These are phyloP conservation scores for Fusarium temperatum DNA, from an alignment of 2,329 filamentous ascomycete species.

Conservation along the genomic window DNA sequence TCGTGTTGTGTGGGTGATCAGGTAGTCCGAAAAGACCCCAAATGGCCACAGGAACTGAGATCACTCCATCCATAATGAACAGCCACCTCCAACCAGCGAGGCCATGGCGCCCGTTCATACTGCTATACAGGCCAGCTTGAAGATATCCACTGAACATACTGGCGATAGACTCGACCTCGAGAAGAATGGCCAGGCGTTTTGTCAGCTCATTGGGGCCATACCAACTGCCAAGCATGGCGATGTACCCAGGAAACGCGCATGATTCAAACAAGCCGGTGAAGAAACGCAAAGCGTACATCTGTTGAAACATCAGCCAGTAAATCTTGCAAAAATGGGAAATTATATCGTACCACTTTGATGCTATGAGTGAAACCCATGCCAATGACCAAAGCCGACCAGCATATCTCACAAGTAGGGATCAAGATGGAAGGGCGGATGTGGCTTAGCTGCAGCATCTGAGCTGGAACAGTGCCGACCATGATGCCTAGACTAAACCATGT, in stretches of 20 bases:
- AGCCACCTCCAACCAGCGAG: neutral
- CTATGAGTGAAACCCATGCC: neutral
- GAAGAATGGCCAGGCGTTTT: neutral
- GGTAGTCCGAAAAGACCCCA: neutral
- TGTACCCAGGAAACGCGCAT: neutral
- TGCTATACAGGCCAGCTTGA: neutral
- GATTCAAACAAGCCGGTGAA: neutral
- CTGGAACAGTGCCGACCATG: neutral
- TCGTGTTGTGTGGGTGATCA: neutral
- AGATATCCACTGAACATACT: neutral
- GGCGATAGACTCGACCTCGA: neutral
- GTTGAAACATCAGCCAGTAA: neutral
- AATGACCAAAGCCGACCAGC: neutral
- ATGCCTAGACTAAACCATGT: neutral
- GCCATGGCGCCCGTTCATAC: neutral
- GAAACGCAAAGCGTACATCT: neutral
- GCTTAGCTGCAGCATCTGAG: neutral
- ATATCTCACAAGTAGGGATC: neutral
- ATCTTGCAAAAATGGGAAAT: neutral
- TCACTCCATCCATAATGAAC: neutral
- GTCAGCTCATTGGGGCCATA: neutral
- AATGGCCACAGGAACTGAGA: neutral
- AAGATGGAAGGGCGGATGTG: neutral
- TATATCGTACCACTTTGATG: neutral
- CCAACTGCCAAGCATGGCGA: neutral